Evolutionary conservation across 2,329 filamentous ascomycete genomes (phyloP), one percentile per base, ranked within the genome.

Genomic region (Aspergillus quadrilineatus): DNA sequence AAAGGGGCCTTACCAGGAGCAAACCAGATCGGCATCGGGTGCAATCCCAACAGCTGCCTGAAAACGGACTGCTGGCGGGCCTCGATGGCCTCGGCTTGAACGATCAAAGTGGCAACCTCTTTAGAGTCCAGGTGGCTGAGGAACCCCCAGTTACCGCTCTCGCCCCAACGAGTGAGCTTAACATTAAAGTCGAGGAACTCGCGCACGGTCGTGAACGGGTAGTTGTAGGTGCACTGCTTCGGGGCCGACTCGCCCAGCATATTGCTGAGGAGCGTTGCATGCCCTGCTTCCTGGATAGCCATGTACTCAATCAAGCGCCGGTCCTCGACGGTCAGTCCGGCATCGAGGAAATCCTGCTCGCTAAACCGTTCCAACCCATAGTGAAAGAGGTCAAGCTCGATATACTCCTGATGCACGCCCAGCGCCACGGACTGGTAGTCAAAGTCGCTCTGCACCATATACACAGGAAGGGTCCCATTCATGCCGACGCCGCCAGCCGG

Each of bases 151-250:
- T 92, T 89, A 47, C 89, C 88, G 9, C 87, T 83, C 71, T 94
- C 90, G 49, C 89, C 89, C 73, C 83, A 91, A 37, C 89, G 86
- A 1, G 90, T 94, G n/a, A 94, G 76, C 74, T 92, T 91, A 75
- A 92, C 89, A 73, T 84, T 87, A 76, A 94, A 94, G 76, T 94
- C 90, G 66, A 94, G 79, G 67, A 85, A 93, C 73, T 94, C 89
- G 52, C 80, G 83, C 0, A 93, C 85, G 37, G 84, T 92, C 56
- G 77, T 84, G 68, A 85, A 89, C 1, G 90, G 90, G 69, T 93
- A 94, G 76, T 91, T 85, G 78, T 95, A 94, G 0, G 82, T 86
- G 77, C 90, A 94, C 70, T 90, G 87, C 51, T 80, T 80, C 0
- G 89, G 89, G 0, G 90, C 88, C 58, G 84, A 72, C 0, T 80